These are phyloP conservation scores for Globisporangium nagaii DNA, from an alignment of 352 stramenopile genomes.

Conservation along the genomic window DNA sequence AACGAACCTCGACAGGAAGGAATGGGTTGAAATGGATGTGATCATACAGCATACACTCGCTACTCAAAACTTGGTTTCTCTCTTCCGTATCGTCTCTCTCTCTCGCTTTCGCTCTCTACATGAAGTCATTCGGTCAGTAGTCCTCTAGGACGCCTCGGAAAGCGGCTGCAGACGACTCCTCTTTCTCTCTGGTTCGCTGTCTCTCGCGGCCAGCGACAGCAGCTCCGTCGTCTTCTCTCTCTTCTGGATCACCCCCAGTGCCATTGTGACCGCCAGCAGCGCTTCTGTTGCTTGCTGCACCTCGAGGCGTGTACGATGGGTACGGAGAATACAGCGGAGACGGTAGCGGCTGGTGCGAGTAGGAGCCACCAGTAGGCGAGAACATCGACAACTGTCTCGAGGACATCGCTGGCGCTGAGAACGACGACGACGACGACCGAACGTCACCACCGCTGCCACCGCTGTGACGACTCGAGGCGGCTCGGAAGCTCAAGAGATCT, in stretches of 20 bases:
- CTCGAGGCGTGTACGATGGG: neutral
- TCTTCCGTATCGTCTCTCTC: no score
- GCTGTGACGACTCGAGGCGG: neutral
- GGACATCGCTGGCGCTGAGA: neutral
- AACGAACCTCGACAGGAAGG: no score
- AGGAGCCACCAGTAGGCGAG: no score
- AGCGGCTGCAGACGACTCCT: no score
- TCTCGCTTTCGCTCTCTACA: neutral
- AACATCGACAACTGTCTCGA: neutral
- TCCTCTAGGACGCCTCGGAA: conserved; percentile 1
- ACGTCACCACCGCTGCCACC: neutral
- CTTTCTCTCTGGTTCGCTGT: no score
- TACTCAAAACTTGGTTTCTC: neutral
- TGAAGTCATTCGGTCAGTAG: no score
- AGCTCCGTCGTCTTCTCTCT: neutral
- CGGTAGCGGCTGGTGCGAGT: neutral
- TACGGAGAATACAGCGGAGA: no score
- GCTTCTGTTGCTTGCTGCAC: no score
- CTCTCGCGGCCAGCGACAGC: no score
- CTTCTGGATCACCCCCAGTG: neutral
- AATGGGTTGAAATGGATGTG: no score
- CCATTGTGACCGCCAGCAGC: neutral
- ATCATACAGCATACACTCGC: neutral
- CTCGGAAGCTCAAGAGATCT: conserved; percentile 3
- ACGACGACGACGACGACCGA: neutral